These are phyloP conservation scores for Xerocomus spinulosus DNA, from an alignment of 768 basidiomycete species.

Conservation along the genomic window DNA sequence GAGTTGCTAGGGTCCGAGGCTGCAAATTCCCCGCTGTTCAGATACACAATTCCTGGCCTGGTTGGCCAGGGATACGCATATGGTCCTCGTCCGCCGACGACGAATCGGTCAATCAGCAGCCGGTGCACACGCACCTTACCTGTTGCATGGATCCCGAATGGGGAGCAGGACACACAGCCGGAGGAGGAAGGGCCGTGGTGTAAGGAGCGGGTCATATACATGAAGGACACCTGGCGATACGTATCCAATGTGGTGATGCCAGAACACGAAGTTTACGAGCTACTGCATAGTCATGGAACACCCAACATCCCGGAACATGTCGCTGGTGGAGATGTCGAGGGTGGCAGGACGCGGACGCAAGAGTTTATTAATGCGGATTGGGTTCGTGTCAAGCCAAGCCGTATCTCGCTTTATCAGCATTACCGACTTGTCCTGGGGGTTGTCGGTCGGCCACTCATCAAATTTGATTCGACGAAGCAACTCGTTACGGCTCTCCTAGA, in stretches of 20 bases:
- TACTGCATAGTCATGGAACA: neutral
- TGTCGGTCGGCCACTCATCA: neutral
- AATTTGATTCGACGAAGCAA: neutral
- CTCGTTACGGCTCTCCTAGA: neutral
- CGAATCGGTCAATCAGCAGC: neutral
- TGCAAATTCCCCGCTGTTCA: neutral
- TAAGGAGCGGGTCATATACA: neutral
- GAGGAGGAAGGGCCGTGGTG: neutral
- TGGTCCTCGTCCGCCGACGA: neutral
- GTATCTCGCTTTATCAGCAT: neutral
- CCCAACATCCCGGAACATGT: constrained; percentile 3
- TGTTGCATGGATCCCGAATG: neutral
- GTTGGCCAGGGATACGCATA: neutral
- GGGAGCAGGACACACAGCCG: neutral
- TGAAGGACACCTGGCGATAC: constrained; percentile 1
- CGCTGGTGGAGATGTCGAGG: neutral
- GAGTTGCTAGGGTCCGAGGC: neutral
- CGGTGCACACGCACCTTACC: constrained; percentile 1
- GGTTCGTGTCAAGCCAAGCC: neutral
- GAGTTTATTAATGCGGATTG: neutral
- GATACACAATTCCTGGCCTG: neutral
- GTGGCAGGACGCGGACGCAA: neutral
- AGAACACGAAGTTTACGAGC: constrained; percentile 3
- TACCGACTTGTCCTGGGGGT: neutral
- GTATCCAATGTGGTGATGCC: neutral